Evolutionary conservation across 495 filamentous ascomycete species (phyloP).

Genomic region (Tuber calosporum): DNA sequence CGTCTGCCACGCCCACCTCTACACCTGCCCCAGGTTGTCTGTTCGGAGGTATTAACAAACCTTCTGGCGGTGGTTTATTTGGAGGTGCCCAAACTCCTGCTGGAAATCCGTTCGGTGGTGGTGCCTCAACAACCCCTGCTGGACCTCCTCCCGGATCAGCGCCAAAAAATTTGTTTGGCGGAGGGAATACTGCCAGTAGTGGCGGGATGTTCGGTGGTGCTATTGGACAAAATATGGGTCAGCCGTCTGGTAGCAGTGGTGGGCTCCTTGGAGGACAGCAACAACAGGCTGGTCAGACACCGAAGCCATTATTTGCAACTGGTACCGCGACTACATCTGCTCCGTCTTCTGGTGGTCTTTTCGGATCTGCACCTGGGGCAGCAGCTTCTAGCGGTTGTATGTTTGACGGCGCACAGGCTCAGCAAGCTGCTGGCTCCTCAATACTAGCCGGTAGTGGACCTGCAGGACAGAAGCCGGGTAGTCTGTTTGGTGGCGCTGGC

Average conservation of each 20-base stretch:
- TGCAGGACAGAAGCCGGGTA: conserved; percentile 16
- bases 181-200: conserved; percentile 2
- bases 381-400: conserved; percentile 18
- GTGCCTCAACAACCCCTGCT: conserved; percentile 27
- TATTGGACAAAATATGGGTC: conserved; percentile 6
- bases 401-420: conserved; percentile 19
- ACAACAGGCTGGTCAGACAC: conserved; percentile 15
- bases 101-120: conserved; percentile 12
- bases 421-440: conserved; percentile 17
- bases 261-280: conserved; percentile 22
- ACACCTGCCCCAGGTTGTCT: conserved; percentile 21
- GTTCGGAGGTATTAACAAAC: conserved; percentile 13
- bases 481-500: conserved; percentile 20
- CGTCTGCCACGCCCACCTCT: not conserved
- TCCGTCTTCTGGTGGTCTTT: conserved; percentile 22
- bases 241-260: conserved; percentile 9
- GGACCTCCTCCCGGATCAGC: conserved; percentile 6
- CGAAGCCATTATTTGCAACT: conserved; percentile 27
- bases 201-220: conserved; percentile 27
- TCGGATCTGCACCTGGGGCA: conserved; percentile 7
- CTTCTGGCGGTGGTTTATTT: conserved; percentile 14
- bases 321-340: conserved; percentile 16
- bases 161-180: conserved; percentile 18
- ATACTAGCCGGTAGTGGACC: conserved; percentile 14
- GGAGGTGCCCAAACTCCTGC: conserved; percentile 25